Evolutionary conservation across 352 stramenopile species (phyloP), one percentile per base, ranked within the genome.

Genomic region (Globisporangium nagaii): DNA sequence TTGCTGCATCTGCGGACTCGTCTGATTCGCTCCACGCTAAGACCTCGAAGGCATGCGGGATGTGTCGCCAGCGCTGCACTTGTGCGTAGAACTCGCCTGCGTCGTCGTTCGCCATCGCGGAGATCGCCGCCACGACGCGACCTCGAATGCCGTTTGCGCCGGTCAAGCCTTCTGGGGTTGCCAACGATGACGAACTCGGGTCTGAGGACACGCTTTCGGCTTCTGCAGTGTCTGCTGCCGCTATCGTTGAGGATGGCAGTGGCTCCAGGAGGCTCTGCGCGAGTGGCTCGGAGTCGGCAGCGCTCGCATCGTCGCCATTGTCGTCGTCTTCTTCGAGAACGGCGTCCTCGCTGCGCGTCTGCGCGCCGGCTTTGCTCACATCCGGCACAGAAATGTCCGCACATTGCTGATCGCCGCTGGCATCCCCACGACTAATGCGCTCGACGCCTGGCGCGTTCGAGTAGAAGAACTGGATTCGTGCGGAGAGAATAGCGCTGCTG

Each of bases 1-100:
- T 24, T 7, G 24, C 25, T 32, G 8, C 10, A 6, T 20, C 20
- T 7, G 1, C 24, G 31, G 52, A 28, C n/a, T 51, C 63, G 22
- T 68, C 39, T 47, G 6, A 8, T 32, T n/a, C 8, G 13, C 15
- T n/a, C 20, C 73, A 69, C 32, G 53, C 60, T 8, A 89, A 55
- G 4, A 57, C 55, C 20, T 54, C 68, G 44, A 86, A 84, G 10
- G 42, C 39, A 9, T 58, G 66, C 2, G 81, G 81, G 24, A 92
- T 83, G 37, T 57, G 55, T 5, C 49, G 32, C 81, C 81, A 92
- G 27, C 42, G 12, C 37, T 68, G 62, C 20, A 86, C 79, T 30
- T 60, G 53, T 10, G 59, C 45, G 49, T 79, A 81, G 35, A 91
- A 80, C 25, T 45, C 63, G 6, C 44, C 55, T 0, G 66, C 58